Conservation (phyloP, 805 yeast species). For the Saccharomycopsis olivae region DNA sequence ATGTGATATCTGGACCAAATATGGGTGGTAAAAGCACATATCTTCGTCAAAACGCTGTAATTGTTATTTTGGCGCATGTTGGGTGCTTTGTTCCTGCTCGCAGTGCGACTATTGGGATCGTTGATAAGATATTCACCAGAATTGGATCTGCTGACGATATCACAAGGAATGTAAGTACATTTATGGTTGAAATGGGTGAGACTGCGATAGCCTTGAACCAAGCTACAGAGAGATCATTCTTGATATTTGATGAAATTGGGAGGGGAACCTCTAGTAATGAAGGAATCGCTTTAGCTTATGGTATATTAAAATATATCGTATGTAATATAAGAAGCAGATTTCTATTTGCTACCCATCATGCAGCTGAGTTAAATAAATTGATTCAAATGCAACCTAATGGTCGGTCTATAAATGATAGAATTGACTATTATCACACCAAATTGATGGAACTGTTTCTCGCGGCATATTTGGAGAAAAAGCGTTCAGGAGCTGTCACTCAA, state of each 20-base stretch:
- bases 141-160: slow-evolving; percentile 82
- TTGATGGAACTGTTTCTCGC: slow-evolving; percentile 8
- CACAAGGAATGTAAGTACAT: slow-evolving; percentile 71
- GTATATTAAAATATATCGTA: slow-evolving; percentile 50
- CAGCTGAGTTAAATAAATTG: slow-evolving; percentile 38
- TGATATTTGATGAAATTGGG: slow-evolving; percentile 82
- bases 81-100: slow-evolving; percentile 68
- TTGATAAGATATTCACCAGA: slow-evolving; percentile 70
- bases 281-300: slow-evolving; percentile 79
- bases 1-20: slow-evolving; percentile 82
- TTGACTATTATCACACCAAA: slow-evolving; percentile 13
- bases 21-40: slow-evolving; percentile 82
- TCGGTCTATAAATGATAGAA: slow-evolving; percentile 22
- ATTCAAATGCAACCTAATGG: slow-evolving; percentile 24
- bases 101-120: slow-evolving; percentile 53
- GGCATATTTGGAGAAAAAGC: slow-evolving; percentile 7
- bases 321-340: slow-evolving; percentile 52
- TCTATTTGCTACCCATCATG: slow-evolving; percentile 87
- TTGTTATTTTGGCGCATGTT: slow-evolving; percentile 59
- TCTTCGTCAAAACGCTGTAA: slow-evolving; percentile 60
- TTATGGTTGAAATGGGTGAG: slow-evolving; percentile 89
- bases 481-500: slow-evolving; percentile 2
- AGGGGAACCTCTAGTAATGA: slow-evolving; percentile 81
- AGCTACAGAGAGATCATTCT: slow-evolving; percentile 58
- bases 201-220: slow-evolving; percentile 57